These are phyloP conservation scores for Cajanus cajan DNA, from an alignment of 306 rosid species.

Conservation along the genomic window DNA sequence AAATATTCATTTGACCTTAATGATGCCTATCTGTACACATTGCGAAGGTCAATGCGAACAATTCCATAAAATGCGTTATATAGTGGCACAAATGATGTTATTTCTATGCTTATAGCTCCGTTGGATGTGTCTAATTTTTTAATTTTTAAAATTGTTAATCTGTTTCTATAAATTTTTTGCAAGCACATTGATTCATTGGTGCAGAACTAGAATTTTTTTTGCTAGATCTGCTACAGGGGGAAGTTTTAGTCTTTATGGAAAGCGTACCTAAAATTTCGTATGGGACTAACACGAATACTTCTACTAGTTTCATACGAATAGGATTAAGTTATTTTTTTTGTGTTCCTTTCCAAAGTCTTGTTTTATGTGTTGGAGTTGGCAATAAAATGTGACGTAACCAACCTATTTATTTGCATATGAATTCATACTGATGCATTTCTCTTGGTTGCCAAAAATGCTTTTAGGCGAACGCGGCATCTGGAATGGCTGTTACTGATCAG, in stretches of 20 bases:
- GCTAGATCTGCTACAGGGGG: too few relatives aligned
- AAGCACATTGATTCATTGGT: not conserved
- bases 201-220: not conserved
- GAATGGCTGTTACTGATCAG: constrained; percentile 57
- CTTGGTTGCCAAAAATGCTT: not conserved
- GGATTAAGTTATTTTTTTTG: too few relatives aligned
- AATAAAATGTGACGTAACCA: not conserved
- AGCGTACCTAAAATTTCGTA: not conserved
- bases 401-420: not conserved
- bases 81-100: not conserved
- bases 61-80: not conserved
- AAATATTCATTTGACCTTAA: not conserved
- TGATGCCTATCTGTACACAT: not conserved
- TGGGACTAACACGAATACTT: not conserved
- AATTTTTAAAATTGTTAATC: not conserved
- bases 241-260: too few relatives aligned
- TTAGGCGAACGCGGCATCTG: constrained; percentile 61
- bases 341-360: not conserved
- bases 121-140: not conserved
- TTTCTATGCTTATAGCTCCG: not conserved
- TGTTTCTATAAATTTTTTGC: not conserved
- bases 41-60: not conserved
- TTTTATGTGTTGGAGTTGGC: not conserved
- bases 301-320: not conserved
- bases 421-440: not conserved